phyloP scores from a whole-genome alignment of 139 green algal genomes.

The Chlamydomonas urium region DNA sequence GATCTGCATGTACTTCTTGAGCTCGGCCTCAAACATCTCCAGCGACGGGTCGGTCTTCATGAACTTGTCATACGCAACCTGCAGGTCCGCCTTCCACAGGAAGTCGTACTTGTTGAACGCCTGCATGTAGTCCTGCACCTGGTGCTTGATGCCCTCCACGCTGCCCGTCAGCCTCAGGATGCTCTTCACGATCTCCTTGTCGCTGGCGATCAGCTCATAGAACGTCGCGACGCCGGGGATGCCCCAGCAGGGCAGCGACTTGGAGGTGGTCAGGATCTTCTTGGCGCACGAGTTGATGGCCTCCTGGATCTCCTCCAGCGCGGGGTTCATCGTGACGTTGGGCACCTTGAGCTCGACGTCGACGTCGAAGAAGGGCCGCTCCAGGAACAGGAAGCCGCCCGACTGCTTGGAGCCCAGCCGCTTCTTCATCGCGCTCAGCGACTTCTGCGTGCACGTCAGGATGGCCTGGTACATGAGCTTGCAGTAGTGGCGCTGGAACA shows the following conservation, averaged over 20 bases:
- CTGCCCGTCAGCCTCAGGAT: slow-evolving; percentile 76
- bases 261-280: slow-evolving; percentile 43
- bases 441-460: slow-evolving; percentile 62
- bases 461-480: slow-evolving; percentile 83
- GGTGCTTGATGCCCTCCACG: slow-evolving; percentile 71
- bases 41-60: slow-evolving; percentile 69
- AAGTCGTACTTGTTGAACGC: slow-evolving; percentile 79
- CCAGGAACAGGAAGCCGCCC: slow-evolving; percentile 68
- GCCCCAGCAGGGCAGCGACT: slow-evolving; percentile 73
- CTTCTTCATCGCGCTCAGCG: slow-evolving; percentile 66
- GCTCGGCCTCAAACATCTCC: slow-evolving; percentile 84
- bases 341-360: slow-evolving; percentile 88
- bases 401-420: slow-evolving; percentile 55
- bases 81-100: slow-evolving; percentile 81
- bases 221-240: slow-evolving; percentile 50
- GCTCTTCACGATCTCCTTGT: slow-evolving; percentile 82
- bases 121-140: slow-evolving; percentile 70
- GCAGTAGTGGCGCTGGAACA: slow-evolving; percentile 72
- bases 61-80: slow-evolving; percentile 53
- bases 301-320: slow-evolving; percentile 81
- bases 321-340: slow-evolving; percentile 73
- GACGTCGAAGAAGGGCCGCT: slow-evolving; percentile 82
- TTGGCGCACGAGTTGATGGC: slow-evolving; percentile 70
- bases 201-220: slow-evolving; percentile 72
- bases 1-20: slow-evolving; percentile 74